Base-by-base conservation (phyloP, 2,329 filamentous ascomycete species). In the Verticillium isaacii region DNA sequence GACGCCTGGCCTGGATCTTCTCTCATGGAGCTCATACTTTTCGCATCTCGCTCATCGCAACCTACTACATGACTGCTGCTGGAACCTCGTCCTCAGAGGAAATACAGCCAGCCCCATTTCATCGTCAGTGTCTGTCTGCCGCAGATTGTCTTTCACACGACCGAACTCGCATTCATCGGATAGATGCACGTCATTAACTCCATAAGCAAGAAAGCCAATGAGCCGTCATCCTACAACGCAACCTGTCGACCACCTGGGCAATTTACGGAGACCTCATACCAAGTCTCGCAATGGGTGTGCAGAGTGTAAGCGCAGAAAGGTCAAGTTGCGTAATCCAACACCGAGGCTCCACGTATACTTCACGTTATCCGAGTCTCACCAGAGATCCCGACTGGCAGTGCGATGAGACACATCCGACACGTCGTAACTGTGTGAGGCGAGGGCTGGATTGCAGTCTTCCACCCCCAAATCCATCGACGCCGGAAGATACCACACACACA, bases 341-440 rank as follows among this genome's bases (percentile, higher is more conserved):
- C 34, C 1, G 9, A 36, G 34, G 9, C 34, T 36, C 34, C 34
- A 29, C 29, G 29, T 29, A 3, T 6, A 29, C 29, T 29, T 29
- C 29, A 29, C 29, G 29, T 29, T 37, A 37, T 37, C 15, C 36
- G 11, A 37, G 7, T 17, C 17, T 17, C 37, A 41, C 37, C 14
- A 12, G 6, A 41, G 14, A 41, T 17, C 37, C 37, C 36, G 15
- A 3, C 3, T 37, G 36, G 11, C 17, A 68, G 65, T 68, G 66
- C 29, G 64, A 73, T 62, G 72, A 73, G 59, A 63, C 62, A 2
- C 65, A 65, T 34, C 70, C 71, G 8, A 61, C 64, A 23, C 73
- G 72, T 36, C 71, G 71, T 60, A 68, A 73, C 57, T 73, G 72
- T 61, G 66, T 63, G 36, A 63, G 71, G 32, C 68, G 71, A 45